phyloP scores from a whole-genome alignment of 75 land plant species.

The Picea sitchensis region DNA sequence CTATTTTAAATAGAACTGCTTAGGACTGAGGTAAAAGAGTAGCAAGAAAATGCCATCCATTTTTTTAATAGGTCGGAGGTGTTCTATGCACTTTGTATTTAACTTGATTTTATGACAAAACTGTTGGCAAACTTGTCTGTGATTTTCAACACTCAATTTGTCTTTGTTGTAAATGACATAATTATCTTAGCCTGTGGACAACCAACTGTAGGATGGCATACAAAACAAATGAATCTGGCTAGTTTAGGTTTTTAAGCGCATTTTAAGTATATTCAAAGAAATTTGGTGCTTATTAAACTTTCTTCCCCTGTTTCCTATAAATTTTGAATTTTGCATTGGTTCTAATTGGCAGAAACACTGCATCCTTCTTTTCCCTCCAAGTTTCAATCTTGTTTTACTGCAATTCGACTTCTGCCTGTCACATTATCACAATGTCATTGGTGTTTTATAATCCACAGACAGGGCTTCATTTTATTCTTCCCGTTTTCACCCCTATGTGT shows the following conservation, averaged over 20 bases:
- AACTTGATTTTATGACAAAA: not conserved
- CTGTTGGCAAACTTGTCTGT: too few species aligned
- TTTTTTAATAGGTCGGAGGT: not conserved
- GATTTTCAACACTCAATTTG: not conserved
- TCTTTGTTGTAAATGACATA: not conserved
- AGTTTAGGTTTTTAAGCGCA: not conserved
- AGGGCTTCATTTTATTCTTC: not conserved
- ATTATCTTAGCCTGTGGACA: not conserved
- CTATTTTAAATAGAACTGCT: not conserved
- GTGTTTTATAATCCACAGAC: not conserved
- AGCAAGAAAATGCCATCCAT: not conserved
- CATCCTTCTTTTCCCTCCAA: too few species aligned
- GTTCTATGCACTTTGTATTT: constrained; percentile 7
- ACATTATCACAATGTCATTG: not conserved
- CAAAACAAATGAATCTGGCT: not conserved
- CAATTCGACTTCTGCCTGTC: not conserved
- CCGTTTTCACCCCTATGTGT: not conserved
- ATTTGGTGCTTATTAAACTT: not conserved
- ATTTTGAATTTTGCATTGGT: not conserved
- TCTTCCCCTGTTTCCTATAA: not conserved
- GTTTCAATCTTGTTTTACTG: not conserved
- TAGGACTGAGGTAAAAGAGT: not conserved
- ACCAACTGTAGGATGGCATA: not conserved
- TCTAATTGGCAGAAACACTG: not conserved
- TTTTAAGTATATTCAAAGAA: not conserved